Base-by-base conservation (phyloP, 1,284 basidiomycete genomes). In the Sanghuangporus weigelae region DNA sequence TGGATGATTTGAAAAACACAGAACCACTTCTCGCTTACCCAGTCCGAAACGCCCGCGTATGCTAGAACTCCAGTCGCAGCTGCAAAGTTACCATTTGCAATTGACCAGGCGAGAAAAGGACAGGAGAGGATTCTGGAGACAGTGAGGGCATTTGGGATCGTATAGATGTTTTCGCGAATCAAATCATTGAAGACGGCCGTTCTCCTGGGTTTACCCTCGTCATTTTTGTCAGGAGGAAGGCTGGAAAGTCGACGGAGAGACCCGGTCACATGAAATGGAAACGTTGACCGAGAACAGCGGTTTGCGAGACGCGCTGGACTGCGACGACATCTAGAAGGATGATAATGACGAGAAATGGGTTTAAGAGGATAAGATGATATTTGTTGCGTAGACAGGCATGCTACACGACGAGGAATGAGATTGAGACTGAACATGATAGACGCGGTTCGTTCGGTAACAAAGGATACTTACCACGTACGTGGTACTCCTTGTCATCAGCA, bases 61-160 rank as follows among this genome's bases (percentile, higher is more conserved):
- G 91, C 86, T 5, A 99, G 82, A 31, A 98, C 76, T 2, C 84
- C 84, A 0, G 94, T 92, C 4, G 96, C 96, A 51, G 88, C 76
- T 49, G 83, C 75, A 72, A 92, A 94, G 69, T 97, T 82, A 63
- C 90, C 89, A 57, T 93, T 77, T n/a, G 97, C 73, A 63, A 99
- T 92, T n/a, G 90, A 85, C 82, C 92, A 97, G 12, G 93, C 96
- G 35, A 99, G 84, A 39, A 92, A 80, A 3, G 97, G 96, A 71
- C 95, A 97, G 0, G 95, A 84, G 16, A 86, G 71, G 67, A 99
- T 95, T 39, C 96, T 85, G 2, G 92, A 93, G 12, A 89, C 71
- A 2, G 96, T 99, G 56, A 99, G 81, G 3, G 94, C 73, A 74
- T 99, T 99, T 0, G 96, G 96, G 42, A 97, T 72, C 0, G 96